Percentiles rank a stretch among this genome's conserved stretches.
phyloP scores from a whole-genome alignment of 208 protist species.

The Leptomonas pyrrhocoris region DNA sequence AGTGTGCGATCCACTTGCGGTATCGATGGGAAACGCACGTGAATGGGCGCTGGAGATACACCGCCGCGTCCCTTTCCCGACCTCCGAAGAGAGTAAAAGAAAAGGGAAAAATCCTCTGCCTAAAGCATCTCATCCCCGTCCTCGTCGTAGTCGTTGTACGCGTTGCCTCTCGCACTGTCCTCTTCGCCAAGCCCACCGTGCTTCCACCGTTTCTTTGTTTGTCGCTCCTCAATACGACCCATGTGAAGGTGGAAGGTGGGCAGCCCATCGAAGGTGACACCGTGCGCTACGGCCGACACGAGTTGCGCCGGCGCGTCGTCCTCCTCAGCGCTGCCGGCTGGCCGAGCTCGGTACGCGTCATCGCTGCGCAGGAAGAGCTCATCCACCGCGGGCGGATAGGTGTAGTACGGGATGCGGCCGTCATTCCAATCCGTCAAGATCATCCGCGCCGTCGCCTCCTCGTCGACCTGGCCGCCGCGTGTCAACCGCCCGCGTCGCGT shows the following conservation, averaged over 20 bases:
- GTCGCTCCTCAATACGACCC: conserved; percentile 32
- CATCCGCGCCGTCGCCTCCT: conserved; percentile 90
- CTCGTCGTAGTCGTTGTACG: conserved; percentile 21
- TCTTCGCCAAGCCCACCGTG: not conserved
- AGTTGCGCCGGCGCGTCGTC: conserved; percentile 48
- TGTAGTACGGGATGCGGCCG: conserved; percentile 96
- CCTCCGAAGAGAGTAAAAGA: too few relatives aligned
- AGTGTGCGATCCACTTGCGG: too few relatives aligned
- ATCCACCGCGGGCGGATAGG: conserved; percentile 83
- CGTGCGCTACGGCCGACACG: conserved; percentile 39
- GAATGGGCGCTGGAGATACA: too few relatives aligned
- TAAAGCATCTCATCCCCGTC: conserved; percentile 35
- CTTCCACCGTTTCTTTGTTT: conserved; percentile 43
- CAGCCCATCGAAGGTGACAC: conserved; percentile 75
- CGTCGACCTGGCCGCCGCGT: conserved; percentile 90
- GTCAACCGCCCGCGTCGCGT: conserved; percentile 78
- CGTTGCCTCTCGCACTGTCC: not conserved
- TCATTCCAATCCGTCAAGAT: conserved; percentile 96
- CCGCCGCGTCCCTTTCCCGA: too few relatives aligned
- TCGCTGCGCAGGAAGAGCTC: conserved; percentile 48
- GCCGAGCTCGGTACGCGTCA: conserved; percentile 29
- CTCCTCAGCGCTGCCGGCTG: conserved; percentile 3
- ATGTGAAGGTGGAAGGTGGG: conserved; percentile 88
- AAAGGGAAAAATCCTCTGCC: too few relatives aligned
- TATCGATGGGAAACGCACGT: too few relatives aligned